Evolutionary conservation across 2,329 filamentous ascomycete genomes (phyloP).

Genomic region (Phialocephala subalpina): DNA sequence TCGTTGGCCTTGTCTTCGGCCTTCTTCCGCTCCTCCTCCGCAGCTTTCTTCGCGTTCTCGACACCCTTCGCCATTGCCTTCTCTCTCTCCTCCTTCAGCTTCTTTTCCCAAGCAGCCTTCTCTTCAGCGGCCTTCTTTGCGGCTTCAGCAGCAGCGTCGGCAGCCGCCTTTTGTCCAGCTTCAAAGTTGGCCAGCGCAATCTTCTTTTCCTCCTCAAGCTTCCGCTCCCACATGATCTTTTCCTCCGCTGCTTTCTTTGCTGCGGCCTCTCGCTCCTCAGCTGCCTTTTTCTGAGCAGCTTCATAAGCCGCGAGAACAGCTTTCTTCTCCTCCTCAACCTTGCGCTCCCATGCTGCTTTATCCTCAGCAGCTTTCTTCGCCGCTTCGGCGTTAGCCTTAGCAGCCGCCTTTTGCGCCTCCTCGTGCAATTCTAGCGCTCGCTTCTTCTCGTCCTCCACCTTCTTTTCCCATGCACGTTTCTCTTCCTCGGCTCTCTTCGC

Average conservation of each 20-base stretch:
- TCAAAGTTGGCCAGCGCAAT: slow-evolving; percentile 38
- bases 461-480: slow-evolving; percentile 50
- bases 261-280: slow-evolving; percentile 29
- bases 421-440: slow-evolving; percentile 48
- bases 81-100: slow-evolving; percentile 50
- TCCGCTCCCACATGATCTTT: slow-evolving; percentile 42
- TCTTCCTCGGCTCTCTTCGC: slow-evolving; percentile 52
- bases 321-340: slow-evolving; percentile 35
- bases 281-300: slow-evolving; percentile 32
- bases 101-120: slow-evolving; percentile 42
- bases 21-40: slow-evolving; percentile 29
- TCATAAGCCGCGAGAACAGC: slow-evolving; percentile 31
- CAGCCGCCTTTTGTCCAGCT: slow-evolving; percentile 45
- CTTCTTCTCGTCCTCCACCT: slow-evolving; percentile 55
- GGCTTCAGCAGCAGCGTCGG: slow-evolving; percentile 28
- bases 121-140: slow-evolving; percentile 32
- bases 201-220: slow-evolving; percentile 50
- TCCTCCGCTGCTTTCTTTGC: slow-evolving; percentile 33
- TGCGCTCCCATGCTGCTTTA: slow-evolving; percentile 30
- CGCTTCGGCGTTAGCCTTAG: slow-evolving; percentile 27
- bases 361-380: slow-evolving; percentile 32
- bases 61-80: slow-evolving; percentile 39
- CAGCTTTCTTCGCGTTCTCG: slow-evolving; percentile 45
- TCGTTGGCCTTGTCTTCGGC: slow-evolving; percentile 30
- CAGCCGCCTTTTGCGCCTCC: slow-evolving; percentile 31